Evolutionary conservation across 306 rosid genomes (phyloP).

Genomic region (Quercus robur): DNA sequence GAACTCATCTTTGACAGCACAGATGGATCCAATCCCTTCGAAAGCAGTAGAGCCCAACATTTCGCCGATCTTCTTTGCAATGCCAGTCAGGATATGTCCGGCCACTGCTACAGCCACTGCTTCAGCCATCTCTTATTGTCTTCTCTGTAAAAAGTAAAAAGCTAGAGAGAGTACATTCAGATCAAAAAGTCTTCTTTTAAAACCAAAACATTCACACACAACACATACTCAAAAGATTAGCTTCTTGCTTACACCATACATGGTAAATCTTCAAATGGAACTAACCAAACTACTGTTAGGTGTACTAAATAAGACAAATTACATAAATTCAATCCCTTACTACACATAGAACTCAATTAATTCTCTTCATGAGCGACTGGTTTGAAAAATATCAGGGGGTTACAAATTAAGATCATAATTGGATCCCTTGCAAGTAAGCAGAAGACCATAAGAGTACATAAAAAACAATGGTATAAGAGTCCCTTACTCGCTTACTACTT

Average conservation of each 20-base stretch:
- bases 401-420: not conserved
- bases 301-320: not conserved
- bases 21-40: no score
- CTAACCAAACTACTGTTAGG: not conserved
- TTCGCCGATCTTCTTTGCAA: no score
- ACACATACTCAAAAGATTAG: not conserved
- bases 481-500: constrained; percentile 70
- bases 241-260: not conserved
- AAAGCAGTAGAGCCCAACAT: no score
- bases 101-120: no score
- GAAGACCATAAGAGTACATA: not conserved
- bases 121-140: no score
- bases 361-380: not conserved
- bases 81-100: no score
- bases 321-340: not conserved
- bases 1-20: no score
- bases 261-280: not conserved
- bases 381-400: not conserved
- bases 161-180: not conserved
- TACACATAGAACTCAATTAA: not conserved
- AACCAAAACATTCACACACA: not conserved
- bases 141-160: no score
- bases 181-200: not conserved
- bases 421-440: not conserved
- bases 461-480: constrained; percentile 1